Conservation (phyloP, 495 filamentous ascomycete genomes). For the Astrothelium macrocarpum region DNA sequence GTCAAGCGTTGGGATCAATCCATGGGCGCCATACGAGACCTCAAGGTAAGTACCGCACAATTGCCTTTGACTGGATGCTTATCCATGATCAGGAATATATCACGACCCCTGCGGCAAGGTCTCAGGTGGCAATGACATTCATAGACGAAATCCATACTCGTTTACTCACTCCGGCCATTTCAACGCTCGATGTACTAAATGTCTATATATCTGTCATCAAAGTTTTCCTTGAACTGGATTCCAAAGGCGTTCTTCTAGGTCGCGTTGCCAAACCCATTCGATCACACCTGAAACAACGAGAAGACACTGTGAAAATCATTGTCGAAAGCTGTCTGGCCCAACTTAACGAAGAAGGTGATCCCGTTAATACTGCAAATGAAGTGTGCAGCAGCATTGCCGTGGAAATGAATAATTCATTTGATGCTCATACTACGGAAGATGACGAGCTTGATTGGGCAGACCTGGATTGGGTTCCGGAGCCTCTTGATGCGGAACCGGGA, state of each 20-base stretch:
- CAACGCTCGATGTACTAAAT: slow-evolving; percentile 78
- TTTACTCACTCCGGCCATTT: slow-evolving; percentile 77
- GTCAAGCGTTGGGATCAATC: slow-evolving; percentile 69
- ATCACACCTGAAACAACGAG: slow-evolving; percentile 80
- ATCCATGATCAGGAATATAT: slow-evolving; percentile 35
- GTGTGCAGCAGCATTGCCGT: slow-evolving; percentile 65
- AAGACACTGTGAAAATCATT: slow-evolving; percentile 82
- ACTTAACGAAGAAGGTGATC: slow-evolving; percentile 36
- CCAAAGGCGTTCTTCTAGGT: slow-evolving; percentile 82
- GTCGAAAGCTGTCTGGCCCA: slow-evolving; percentile 76
- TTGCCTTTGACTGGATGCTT: not conserved
- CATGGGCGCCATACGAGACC: slow-evolving; percentile 73
- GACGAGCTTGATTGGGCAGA: slow-evolving; percentile 80
- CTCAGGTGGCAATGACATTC: slow-evolving; percentile 62
- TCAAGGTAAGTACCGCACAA: slow-evolving; percentile 38
- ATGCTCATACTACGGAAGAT: slow-evolving; percentile 34
- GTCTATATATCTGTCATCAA: slow-evolving; percentile 89
- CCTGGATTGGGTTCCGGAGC: slow-evolving; percentile 84
- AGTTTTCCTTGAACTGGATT: slow-evolving; percentile 79
- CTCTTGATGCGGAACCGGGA: slow-evolving; percentile 83
- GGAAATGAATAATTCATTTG: slow-evolving; percentile 41
- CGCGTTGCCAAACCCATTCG: slow-evolving; percentile 76
- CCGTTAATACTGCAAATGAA: slow-evolving; percentile 11
- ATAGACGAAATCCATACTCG: slow-evolving; percentile 55
- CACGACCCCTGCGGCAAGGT: slow-evolving; percentile 46